Base-by-base conservation (phyloP, 495 filamentous ascomycete species). In the Darksidea phi region DNA sequence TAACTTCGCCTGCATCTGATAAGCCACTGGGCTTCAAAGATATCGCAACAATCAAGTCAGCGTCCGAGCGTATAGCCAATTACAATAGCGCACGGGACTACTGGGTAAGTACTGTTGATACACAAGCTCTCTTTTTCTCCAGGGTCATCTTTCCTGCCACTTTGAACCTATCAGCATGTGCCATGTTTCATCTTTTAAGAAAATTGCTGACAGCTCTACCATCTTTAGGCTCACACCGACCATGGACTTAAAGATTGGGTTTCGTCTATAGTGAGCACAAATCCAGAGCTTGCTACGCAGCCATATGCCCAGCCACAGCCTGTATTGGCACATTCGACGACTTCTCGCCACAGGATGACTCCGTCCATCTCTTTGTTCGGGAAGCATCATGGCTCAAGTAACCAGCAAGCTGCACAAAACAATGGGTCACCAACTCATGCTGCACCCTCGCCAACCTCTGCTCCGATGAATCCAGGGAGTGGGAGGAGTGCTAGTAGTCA, bases 161-260 rank as follows among this genome's bases (percentile, higher is more conserved):
- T n/a, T n/a, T n/a, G n/a, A n/a, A n/a, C n/a, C n/a, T n/a, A n/a
- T n/a, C n/a, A n/a, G n/a, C n/a, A n/a, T n/a, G n/a, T n/a, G n/a
- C n/a, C n/a, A n/a, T n/a, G n/a, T n/a, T n/a, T n/a, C n/a, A n/a
- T n/a, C n/a, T n/a, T n/a, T n/a, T n/a, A n/a, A n/a, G n/a, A n/a
- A n/a, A n/a, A n/a, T 32, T 10, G 28, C 28, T 32, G 28, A 32
- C 28, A 32, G n/a, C n/a, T n/a, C n/a, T n/a, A n/a, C n/a, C 10
- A 32, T 32, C 28, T 32, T 32, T 32, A 32, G 28, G 86, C 87
- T 1, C 73, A 77, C 10, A 80, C 86, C 54, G 82, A 95, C 54
- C 86, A 86, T 7, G 90, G 91, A 2, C 73, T 96, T 11, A 73
- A 75, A n/a, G 75, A 86, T 50, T 96, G 91, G 91, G 74, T 95